Base-by-base conservation (phyloP, 164 flowering plant species). In the Vitis rupestris region DNA sequence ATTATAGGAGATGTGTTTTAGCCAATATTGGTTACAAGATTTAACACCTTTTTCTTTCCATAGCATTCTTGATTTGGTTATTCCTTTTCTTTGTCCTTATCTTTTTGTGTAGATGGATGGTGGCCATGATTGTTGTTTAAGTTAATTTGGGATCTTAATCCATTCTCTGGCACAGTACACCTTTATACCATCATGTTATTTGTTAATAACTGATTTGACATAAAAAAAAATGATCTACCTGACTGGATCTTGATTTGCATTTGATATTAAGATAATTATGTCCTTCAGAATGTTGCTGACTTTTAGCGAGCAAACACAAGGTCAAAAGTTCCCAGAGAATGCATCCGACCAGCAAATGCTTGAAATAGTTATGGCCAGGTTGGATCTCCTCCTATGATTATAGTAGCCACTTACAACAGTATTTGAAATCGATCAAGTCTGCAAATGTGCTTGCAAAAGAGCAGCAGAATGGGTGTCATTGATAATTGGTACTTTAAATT, bases 361-460 rank as follows among this genome's bases (percentile, higher is more conserved):
- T 76, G 97, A 89, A 82, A 82, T 96, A 63, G 97, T 96, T 44
- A 93, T 93, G 98, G 72, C 73, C 63, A 89, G 97, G 99, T 95
- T 63, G 63, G 66, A 53, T 13, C 68, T 16, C 61, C 59, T 70
- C 53, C 44, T 49, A 10, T 72, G 62, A 29, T 52, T 57, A 14
- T 31, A 27, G 27, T 29, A 56, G 63, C 29, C 49, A 19, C 48
- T 16, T 37, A 37, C 44, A 37, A 4, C 44, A 37, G 44, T 14
- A 13, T 50, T 61, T 50, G 54, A 47, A 50, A 37, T 6, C 2
- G 0, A 37, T 37, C 44, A 37, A 37, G 44, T 3, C 4, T 37
- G 44, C 44, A 2, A 37, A 37, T 37, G 44, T 37, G 44, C 44
- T 37, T 37, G 44, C 7, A 37, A 37, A 37, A 37, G 44, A 37